These are phyloP conservation scores for Pleurotus ostreatus DNA, from an alignment of 768 basidiomycete species.

Conservation along the genomic window DNA sequence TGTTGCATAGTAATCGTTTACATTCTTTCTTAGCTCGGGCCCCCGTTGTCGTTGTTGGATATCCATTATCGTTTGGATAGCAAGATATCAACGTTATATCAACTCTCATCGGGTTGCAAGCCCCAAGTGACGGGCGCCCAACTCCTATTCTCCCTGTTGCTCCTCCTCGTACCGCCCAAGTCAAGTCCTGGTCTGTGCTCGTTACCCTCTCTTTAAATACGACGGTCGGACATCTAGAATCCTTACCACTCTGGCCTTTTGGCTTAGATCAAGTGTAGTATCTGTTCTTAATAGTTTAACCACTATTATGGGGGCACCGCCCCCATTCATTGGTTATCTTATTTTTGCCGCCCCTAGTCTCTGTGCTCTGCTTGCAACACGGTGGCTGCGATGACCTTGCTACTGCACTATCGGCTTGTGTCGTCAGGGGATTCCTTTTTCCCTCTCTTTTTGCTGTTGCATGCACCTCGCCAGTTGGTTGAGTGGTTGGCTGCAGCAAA, in stretches of 20 bases:
- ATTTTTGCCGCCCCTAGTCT: conserved; percentile 43
- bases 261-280: conserved; percentile 98
- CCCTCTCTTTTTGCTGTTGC: conserved; percentile 3
- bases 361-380: conserved; percentile 42
- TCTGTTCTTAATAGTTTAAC: conserved; percentile 79
- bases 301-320: conserved; percentile 57
- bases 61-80: too few relatives aligned
- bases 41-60: too few relatives aligned
- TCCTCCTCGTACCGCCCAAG: too few relatives aligned
- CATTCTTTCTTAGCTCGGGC: too few relatives aligned
- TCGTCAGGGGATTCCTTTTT: conserved; percentile 34
- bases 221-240: conserved; percentile 11
- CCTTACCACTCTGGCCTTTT: conserved; percentile 90
- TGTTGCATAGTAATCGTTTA: too few relatives aligned
- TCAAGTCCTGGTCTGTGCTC: too few relatives aligned
- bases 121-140: too few relatives aligned
- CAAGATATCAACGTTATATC: too few relatives aligned
- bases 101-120: too few relatives aligned
- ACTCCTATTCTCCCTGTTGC: too few relatives aligned
- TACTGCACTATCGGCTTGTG: conserved; percentile 31
- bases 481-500: neutral
- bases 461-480: neutral
- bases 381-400: conserved; percentile 34
- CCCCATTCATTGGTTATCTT: conserved; percentile 52
- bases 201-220: too few relatives aligned